Percentiles rank a stretch among this genome's conserved stretches.
Evolutionary conservation across 306 rosid genomes (phyloP).

Genomic region (Dryas octopetala): DNA sequence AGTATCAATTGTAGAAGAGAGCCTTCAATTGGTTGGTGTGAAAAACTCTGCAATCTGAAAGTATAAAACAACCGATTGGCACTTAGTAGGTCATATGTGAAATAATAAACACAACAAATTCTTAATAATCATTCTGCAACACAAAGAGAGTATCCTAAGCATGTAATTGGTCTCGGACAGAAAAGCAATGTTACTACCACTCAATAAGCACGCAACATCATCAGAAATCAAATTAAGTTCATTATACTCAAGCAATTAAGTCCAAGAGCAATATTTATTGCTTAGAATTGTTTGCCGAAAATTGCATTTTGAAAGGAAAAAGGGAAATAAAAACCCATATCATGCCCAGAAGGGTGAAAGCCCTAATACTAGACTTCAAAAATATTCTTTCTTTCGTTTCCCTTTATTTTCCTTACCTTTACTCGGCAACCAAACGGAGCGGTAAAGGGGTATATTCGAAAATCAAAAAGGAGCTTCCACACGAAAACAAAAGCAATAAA

Average conservation of each 20-base stretch:
- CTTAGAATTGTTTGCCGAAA: neutral
- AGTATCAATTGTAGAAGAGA: slow-evolving; percentile 8
- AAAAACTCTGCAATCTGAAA: slow-evolving; percentile 36
- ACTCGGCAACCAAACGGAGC: neutral
- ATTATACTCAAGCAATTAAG: neutral
- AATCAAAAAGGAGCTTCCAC: neutral
- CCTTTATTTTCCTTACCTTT: neutral
- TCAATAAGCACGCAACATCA: neutral
- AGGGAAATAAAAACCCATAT: neutral
- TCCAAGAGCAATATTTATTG: neutral
- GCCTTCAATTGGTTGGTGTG: slow-evolving; percentile 21
- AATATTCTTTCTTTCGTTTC: neutral
- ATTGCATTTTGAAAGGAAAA: neutral
- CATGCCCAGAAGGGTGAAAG: too few relatives aligned
- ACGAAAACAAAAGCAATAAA: neutral
- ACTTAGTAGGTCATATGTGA: neutral
- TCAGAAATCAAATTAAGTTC: neutral
- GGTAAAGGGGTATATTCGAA: neutral
- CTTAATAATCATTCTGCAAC: neutral
- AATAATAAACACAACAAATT: neutral
- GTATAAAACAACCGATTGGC: slow-evolving; percentile 15
- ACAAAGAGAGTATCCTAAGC: neutral
- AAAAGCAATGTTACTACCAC: neutral
- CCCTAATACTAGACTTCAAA: too few relatives aligned
- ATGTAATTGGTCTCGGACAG: neutral